Base-by-base conservation (phyloP, 345 rosid genomes). In the Passiflora organensis region DNA sequence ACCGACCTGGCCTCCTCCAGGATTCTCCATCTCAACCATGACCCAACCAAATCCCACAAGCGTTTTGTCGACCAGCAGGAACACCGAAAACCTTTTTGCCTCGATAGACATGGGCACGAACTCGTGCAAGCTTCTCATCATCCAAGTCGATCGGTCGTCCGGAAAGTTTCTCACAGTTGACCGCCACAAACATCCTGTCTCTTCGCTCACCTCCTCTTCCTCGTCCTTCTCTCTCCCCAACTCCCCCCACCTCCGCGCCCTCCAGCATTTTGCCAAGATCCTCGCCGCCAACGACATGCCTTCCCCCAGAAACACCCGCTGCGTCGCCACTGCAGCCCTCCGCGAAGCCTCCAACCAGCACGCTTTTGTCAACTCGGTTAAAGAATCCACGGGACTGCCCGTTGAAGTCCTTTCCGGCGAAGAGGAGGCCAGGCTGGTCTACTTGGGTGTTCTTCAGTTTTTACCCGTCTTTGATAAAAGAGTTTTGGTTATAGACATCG, bases 21-120 rank as follows among this genome's bases (percentile, higher is more conserved):
- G 25, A 24, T 17, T 13, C 15, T 16, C 23, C 50, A 43, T 10
- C 13, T 10, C 23, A 19, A 51, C 11, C 17, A 24, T 15, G 13
- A 23, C 19, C 1, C 25, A 44, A 44, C 41, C 49, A 39, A 48
- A 13, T 42, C 6, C 17, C 36, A 13, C 13, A 48, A 5, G 5
- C 34, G 34, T 3, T 8, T 28, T 8, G 5, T 3, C 34, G 5
- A 8, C 5, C 34, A 8, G 5, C 34, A 28, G 5, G 5, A 28
- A 3, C 34, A 28, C 34, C 34, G 25, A 20, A 25, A 32, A 63
- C 39, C 79, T 80, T 34, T 86, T 78, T 43, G 82, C 95, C 37
- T 69, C 84, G 56, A 73, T 83, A 21, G 95, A 86, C 66, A 76
- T 86, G 79, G 90, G 87, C 36, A 81, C 87, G 16, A 81, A 80